phyloP scores from a whole-genome alignment of 2,329 filamentous ascomycete species.

The Colletotrichum spaethianum region DNA sequence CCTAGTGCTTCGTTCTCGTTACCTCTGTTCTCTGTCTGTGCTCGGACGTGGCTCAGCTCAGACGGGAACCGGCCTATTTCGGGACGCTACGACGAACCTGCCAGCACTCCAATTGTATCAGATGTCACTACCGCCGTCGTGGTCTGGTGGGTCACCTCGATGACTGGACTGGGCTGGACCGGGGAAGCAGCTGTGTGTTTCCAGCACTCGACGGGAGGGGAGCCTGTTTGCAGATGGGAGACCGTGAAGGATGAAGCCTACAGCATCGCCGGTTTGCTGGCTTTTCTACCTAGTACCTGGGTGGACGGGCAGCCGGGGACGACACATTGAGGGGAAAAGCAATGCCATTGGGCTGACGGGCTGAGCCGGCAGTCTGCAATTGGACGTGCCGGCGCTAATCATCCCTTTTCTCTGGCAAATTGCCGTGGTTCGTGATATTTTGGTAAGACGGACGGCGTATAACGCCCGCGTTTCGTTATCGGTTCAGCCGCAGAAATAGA shows the following conservation, averaged over 20 bases:
- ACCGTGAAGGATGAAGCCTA: neutral
- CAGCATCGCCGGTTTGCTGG: neutral
- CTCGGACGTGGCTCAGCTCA: conserved; percentile 19
- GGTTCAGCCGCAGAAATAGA: conserved; percentile 15
- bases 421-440: conserved; percentile 12
- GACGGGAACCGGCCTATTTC: conserved; percentile 21
- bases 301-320: neutral
- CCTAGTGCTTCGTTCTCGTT: conserved; percentile 5
- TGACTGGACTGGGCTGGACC: too few relatives aligned
- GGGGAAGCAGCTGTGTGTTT: neutral
- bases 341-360: neutral
- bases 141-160: neutral
- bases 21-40: conserved; percentile 16
- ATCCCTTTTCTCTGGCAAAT: neutral
- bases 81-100: conserved; percentile 15
- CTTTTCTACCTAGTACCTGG: conserved; percentile 2
- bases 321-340: neutral
- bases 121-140: conserved; percentile 3
- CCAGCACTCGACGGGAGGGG: neutral
- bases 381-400: conserved; percentile 7
- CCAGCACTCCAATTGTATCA: conserved; percentile 9
- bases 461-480: conserved; percentile 14
- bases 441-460: neutral
- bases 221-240: neutral
- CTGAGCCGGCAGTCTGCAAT: neutral